Conservation (phyloP, 768 basidiomycete species). For the Russula brevipes region DNA sequence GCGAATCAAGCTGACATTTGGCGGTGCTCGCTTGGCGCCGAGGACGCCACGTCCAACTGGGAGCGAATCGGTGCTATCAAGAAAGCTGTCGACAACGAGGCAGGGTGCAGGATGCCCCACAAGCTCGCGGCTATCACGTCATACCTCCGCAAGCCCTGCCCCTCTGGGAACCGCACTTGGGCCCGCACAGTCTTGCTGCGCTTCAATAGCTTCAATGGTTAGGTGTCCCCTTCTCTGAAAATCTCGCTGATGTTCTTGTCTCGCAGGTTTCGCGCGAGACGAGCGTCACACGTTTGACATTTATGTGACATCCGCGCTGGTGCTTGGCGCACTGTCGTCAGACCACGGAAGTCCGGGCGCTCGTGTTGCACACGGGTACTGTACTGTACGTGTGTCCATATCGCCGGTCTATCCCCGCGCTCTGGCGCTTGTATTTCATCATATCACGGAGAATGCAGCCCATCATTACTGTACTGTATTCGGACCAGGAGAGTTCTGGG, state of each 20-base stretch:
- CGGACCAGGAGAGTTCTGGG: slow-evolving; percentile 40
- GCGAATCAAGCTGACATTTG: slow-evolving; percentile 23
- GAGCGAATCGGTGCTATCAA: slow-evolving; percentile 27
- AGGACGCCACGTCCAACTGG: neutral
- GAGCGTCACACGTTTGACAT: slow-evolving; percentile 38
- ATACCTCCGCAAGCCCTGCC: slow-evolving; percentile 32
- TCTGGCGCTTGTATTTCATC: slow-evolving; percentile 30
- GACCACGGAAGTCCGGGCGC: slow-evolving; percentile 34
- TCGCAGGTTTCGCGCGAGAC: slow-evolving; percentile 35
- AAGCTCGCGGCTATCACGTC: slow-evolving; percentile 36
- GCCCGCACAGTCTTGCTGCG: slow-evolving; percentile 34
- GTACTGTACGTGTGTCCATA: slow-evolving; percentile 28
- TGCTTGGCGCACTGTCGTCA: slow-evolving; percentile 9
- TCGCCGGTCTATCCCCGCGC: slow-evolving; percentile 20
- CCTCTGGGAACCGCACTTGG: slow-evolving; percentile 41
- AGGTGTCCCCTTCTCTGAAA: neutral
- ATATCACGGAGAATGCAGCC: slow-evolving; percentile 36
- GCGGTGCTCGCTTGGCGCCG: neutral
- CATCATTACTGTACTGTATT: slow-evolving; percentile 36
- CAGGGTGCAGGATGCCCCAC: slow-evolving; percentile 33
- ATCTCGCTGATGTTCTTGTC: neutral
- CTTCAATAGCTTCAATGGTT: slow-evolving; percentile 40
- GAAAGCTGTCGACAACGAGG: no score
- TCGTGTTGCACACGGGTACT: slow-evolving; percentile 36
- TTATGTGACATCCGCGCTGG: slow-evolving; percentile 33